phyloP scores from a whole-genome alignment of 352 stramenopile genomes.

The Phytophthora meadii region DNA sequence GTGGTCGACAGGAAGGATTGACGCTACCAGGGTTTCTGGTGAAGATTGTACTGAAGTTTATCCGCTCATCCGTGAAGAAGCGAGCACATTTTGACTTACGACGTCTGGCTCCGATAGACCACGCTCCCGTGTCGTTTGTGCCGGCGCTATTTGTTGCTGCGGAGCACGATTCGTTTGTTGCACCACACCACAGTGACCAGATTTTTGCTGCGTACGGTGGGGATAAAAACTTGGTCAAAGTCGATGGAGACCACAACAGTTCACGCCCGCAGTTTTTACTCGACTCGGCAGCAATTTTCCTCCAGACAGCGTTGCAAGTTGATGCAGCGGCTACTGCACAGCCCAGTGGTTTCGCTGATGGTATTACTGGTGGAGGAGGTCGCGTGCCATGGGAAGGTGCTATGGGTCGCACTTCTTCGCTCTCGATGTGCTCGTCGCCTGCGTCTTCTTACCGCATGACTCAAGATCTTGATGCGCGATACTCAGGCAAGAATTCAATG shows the following conservation, averaged over 20 bases:
- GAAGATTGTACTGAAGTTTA: slow-evolving; percentile 92
- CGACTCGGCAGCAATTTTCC: slow-evolving; percentile 96
- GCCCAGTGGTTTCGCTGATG: slow-evolving; percentile 36
- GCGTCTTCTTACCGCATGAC: slow-evolving; percentile 56
- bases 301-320: slow-evolving; percentile 92
- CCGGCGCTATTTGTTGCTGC: slow-evolving; percentile 96
- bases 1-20: slow-evolving; percentile 93
- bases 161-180: slow-evolving; percentile 96
- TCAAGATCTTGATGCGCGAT: slow-evolving; percentile 62
- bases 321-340: slow-evolving; percentile 38
- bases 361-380: slow-evolving; percentile 31
- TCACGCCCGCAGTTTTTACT: slow-evolving; percentile 95
- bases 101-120: slow-evolving; percentile 79
- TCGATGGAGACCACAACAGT: slow-evolving; percentile 98
- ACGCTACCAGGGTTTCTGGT: slow-evolving; percentile 93
- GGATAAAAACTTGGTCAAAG: slow-evolving; percentile 98
- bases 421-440: slow-evolving; percentile 40
- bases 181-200: slow-evolving; percentile 85
- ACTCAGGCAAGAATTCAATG: slow-evolving; percentile 50
- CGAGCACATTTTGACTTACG: slow-evolving; percentile 87
- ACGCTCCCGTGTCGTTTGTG: slow-evolving; percentile 95
- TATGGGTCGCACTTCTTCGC: slow-evolving; percentile 33
- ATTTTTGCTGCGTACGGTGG: slow-evolving; percentile 93
- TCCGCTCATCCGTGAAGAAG: slow-evolving; percentile 93
- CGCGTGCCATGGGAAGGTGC: slow-evolving; percentile 51